Base-by-base conservation (phyloP, 176 grass and related monocot species). In the Tuctoria greenei region DNA sequence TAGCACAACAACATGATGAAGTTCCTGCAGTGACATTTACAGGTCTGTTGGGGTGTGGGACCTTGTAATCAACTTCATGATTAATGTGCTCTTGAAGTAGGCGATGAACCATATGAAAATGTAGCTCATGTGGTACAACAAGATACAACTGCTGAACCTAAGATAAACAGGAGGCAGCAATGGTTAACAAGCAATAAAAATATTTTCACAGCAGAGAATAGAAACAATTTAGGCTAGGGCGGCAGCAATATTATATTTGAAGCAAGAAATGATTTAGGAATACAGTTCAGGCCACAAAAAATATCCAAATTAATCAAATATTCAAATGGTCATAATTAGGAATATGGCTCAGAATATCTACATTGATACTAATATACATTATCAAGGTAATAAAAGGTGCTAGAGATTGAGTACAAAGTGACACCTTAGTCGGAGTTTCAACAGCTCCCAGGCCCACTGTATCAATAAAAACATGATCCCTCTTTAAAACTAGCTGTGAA, bases 401-500 rank as follows among this genome's bases (percentile, higher is more conserved):
- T 2, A 76, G 12, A 46, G 35, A 71, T 44, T 39, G 12, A 72
- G 12, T 69, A 58, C 59, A 38, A 69, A 82, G 40, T 77, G 6
- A 44, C 80, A 97, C 94, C 95, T 93, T 91, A 50, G 84, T 75
- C 79, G 89, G 86, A 76, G 88, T 93, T 93, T 97, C 88, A 83
- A 90, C 74, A 54, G 83, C 84, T 67, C 86, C 78, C 68, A 93
- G 78, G 59, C 91, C 91, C 61, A 98, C 91, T 84, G 91, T 93
- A 86, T 98, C 95, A 74, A 98, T 72, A 84, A 90, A 91, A 27
- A 86, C 49, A 82, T 98, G 91, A 86, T 98, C 88, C 69, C 71
- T 93, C 51, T 85, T 98, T 84, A 93, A 82, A 34, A 98, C 95
- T 76, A 98, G 82, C 67, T 98, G 91, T 83, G 95, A 98, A 69